Base-by-base conservation (phyloP, 768 basidiomycete species). In the Leccinum barrowsii region DNA sequence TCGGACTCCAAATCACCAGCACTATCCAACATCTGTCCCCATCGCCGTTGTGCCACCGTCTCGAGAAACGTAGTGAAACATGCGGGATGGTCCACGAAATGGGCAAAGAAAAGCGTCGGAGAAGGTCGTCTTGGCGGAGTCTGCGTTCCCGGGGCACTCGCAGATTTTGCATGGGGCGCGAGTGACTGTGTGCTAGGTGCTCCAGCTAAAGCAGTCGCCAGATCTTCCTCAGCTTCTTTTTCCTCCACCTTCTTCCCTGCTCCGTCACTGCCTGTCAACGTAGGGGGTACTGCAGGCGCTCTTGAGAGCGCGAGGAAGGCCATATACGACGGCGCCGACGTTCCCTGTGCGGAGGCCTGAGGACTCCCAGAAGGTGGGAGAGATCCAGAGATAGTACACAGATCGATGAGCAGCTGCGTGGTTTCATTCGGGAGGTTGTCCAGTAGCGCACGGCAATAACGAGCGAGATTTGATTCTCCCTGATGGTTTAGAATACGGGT, bases 11-110 rank as follows among this genome's bases (percentile, higher is more conserved):
- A 44, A n/a, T 35, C 37, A 48, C 56, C 61, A 1, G 47, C 32
- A 4, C 69, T 77, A 26, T 84, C 81, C 17, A 92, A 77, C 21
- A 74, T 78, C 70, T 96, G 92, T 5, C 83, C 83, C 92, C 93
- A 98, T 7, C 93, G 79, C 24, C 84, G 79, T 42, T 75, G 66
- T 2, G 93, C 91, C 30, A 98, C 89, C 6, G 86, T 85, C 74
- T 98, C 95, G 8, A 99, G 81, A 71, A 98, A 98, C 1, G 82
- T 78, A 42, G 92, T 80, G 63, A 99, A 96, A 56, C 91, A 84
- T 2, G 78, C 79, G 58, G 89, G 84, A 64, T 95, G 92, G 67
- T 96, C 92, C 37, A 97, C 87, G 62, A 97, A 98, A 70, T 97
- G 93, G 0, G 94, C 87, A 67, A 98, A 98, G 72, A 93, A 98